Conservation (phyloP, 2,329 filamentous ascomycete genomes). For the Apiospora sp. region DNA sequence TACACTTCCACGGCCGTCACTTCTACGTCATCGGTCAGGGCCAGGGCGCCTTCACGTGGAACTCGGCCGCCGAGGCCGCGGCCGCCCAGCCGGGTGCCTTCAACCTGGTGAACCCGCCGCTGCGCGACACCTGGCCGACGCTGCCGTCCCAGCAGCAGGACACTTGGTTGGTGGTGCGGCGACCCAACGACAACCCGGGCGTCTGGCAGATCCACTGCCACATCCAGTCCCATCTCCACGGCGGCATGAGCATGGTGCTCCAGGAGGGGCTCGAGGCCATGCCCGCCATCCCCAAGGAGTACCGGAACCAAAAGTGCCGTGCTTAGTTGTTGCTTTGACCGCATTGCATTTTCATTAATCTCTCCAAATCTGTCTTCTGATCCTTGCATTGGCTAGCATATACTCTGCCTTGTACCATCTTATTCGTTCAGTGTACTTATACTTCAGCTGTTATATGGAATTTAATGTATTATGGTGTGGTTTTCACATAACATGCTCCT, state of each 20-base stretch:
- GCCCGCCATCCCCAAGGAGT: conserved; percentile 51
- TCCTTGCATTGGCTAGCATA: not conserved
- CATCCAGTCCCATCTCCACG: conserved; percentile 59
- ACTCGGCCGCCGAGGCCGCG: conserved; percentile 60
- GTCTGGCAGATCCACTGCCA: conserved; percentile 65
- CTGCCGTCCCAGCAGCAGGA: conserved; percentile 40
- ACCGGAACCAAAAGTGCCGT: not conserved
- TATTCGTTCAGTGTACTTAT: not conserved
- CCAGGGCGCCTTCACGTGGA: conserved; percentile 58
- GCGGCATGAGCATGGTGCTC: conserved; percentile 63
- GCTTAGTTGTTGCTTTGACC: not conserved
- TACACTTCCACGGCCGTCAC: conserved; percentile 71
- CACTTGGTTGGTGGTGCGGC: conserved; percentile 60
- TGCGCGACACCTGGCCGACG: conserved; percentile 58
- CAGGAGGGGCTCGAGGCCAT: conserved; percentile 55
- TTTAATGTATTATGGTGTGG: not conserved
- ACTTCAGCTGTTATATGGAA: not conserved
- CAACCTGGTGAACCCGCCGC: conserved; percentile 64
- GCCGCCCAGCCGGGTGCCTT: conserved; percentile 56
- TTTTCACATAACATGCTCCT: not conserved
- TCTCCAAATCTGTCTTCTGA: not conserved
- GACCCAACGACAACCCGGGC: conserved; percentile 60
- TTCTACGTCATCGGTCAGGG: conserved; percentile 65
- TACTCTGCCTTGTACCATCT: not conserved
- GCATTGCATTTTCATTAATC: not conserved